Evolutionary conservation across 2,329 filamentous ascomycete species (phyloP).

Genomic region (Ceratocystis destructans): DNA sequence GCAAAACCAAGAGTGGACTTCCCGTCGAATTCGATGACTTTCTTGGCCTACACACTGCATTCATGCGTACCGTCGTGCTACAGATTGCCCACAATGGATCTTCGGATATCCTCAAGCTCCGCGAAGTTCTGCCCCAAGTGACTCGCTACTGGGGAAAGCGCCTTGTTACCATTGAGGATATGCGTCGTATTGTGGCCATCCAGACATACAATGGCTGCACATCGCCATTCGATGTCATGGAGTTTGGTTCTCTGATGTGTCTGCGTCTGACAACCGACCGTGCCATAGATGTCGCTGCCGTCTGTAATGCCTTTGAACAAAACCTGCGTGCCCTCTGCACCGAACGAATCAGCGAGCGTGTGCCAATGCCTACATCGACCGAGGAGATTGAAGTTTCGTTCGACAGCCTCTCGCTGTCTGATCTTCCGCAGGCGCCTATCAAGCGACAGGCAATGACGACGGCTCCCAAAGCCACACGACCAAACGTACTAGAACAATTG

Average conservation of each 20-base stretch:
- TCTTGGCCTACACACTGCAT: conserved; percentile 49
- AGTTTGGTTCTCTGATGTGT: conserved; percentile 44
- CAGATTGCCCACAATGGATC: conserved; percentile 57
- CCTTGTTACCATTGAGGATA: conserved; percentile 48
- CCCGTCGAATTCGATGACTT: conserved; percentile 45
- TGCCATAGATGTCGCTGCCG: conserved; percentile 35
- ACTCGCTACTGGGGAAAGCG: conserved; percentile 61
- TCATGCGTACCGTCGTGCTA: conserved; percentile 53
- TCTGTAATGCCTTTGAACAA: conserved; percentile 41
- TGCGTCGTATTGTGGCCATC: conserved; percentile 54
- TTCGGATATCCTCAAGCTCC: conserved; percentile 48
- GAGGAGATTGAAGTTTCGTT: conserved; percentile 35
- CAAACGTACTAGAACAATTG: conserved; percentile 27
- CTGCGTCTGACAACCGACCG: conserved; percentile 28
- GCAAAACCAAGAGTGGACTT: conserved; percentile 27
- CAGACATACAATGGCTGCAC: conserved; percentile 27
- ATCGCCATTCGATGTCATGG: conserved; percentile 34
- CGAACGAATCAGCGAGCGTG: conserved; percentile 24
- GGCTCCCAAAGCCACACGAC: conserved; percentile 33
- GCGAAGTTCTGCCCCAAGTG: conserved; percentile 46
- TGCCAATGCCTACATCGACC: background rate
- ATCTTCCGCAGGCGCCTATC: conserved; percentile 29
- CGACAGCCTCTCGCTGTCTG: conserved; percentile 37
- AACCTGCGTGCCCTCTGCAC: conserved; percentile 38
- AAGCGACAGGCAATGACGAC: conserved; percentile 23